Evolutionary conservation across 495 filamentous ascomycete genomes (phyloP).

Genomic region (Chlorociboria aeruginascens): DNA sequence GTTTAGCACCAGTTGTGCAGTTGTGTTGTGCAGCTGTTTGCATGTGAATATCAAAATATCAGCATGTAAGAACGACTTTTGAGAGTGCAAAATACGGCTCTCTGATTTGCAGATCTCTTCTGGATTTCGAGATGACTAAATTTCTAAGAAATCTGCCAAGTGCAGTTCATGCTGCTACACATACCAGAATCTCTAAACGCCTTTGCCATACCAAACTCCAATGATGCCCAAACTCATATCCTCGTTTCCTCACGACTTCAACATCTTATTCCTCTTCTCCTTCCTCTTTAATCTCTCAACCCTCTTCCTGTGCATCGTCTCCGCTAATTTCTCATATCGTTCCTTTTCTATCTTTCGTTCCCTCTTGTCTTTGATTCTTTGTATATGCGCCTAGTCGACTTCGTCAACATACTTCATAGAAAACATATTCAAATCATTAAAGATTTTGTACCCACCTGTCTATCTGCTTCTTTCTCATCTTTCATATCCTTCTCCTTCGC

Average conservation of each 20-base stretch:
- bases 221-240: neutral
- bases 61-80: too few species aligned
- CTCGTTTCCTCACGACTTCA: constrained; percentile 73
- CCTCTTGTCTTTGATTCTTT: constrained; percentile 69
- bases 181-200: neutral
- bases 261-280: constrained; percentile 94
- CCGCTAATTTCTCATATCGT: constrained; percentile 85
- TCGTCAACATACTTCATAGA: neutral
- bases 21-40: constrained; percentile 2
- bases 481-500: constrained; percentile 90
- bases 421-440: neutral
- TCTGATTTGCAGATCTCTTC: too few species aligned
- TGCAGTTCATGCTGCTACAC: neutral
- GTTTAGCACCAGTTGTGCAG: constrained; percentile 10
- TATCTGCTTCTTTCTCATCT: constrained; percentile 80
- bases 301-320: constrained; percentile 94
- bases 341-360: constrained; percentile 86
- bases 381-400: constrained; percentile 49
- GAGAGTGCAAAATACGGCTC: too few species aligned
- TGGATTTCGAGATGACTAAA: too few species aligned
- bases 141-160: neutral
- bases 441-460: constrained; percentile 45
- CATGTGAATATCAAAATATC: constrained; percentile 6
- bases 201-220: neutral
- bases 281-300: constrained; percentile 85